These are phyloP conservation scores for Trichoderma gamsii DNA, from an alignment of 495 filamentous ascomycete species.

Conservation along the genomic window DNA sequence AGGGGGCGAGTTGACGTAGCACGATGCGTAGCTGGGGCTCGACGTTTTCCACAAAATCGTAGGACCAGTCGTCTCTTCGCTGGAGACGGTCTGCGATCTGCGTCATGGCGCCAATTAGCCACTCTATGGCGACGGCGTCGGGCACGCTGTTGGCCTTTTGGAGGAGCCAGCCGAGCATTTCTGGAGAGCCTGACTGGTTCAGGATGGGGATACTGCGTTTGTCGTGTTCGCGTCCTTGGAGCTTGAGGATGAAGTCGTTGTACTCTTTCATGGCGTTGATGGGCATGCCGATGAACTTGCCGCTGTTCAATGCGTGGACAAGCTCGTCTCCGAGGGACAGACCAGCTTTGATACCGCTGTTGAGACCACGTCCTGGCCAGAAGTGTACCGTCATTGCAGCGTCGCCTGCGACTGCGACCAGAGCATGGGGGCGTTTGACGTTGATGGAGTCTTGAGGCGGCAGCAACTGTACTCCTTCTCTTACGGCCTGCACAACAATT, in stretches of 20 bases:
- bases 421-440: constrained; percentile 29
- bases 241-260: constrained; percentile 34
- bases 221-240: constrained; percentile 32
- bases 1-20: constrained; percentile 28
- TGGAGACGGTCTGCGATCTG: constrained; percentile 31
- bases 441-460: constrained; percentile 26
- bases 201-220: constrained; percentile 36
- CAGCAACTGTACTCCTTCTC: constrained; percentile 31
- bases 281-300: constrained; percentile 26
- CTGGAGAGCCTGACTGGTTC: constrained; percentile 31
- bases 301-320: constrained; percentile 28
- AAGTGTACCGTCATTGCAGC: constrained; percentile 34
- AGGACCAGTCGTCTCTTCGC: constrained; percentile 26
- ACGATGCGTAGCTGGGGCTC: constrained; percentile 34
- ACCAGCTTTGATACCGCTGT: constrained; percentile 33
- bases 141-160: constrained; percentile 26
- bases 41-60: constrained; percentile 27
- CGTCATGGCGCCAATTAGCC: constrained; percentile 32
- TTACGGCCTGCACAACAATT: constrained; percentile 35
- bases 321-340: constrained; percentile 31
- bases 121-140: constrained; percentile 30
- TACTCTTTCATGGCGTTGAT: constrained; percentile 30
- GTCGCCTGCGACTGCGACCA: constrained; percentile 30
- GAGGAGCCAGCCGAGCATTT: constrained; percentile 31
- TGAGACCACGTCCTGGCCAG: constrained; percentile 31